Percentiles rank a stretch among this genome's conserved stretches.
phyloP scores from a whole-genome alignment of 2,329 filamentous ascomycete species.

The Sordariomycetes sp. region DNA sequence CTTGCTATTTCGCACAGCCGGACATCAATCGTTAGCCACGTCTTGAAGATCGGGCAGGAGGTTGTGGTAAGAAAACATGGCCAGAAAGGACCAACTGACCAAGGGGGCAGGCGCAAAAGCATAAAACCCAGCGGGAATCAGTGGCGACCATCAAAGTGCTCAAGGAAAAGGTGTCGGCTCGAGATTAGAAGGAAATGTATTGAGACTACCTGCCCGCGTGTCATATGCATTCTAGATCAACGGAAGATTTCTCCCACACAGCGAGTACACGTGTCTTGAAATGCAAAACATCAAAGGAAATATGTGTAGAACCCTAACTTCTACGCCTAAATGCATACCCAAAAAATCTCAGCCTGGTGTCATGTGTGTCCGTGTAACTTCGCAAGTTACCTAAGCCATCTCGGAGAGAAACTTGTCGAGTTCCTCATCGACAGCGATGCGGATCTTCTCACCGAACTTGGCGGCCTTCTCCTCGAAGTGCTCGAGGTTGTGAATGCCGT shows the following conservation, averaged over 20 bases:
- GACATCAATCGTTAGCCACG: no score
- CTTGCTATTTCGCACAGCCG: no score
- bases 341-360: not conserved
- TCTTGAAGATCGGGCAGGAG: no score
- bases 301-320: not conserved
- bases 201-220: no score
- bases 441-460: constrained; percentile 55
- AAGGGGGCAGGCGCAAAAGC: no score
- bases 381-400: constrained; percentile 24
- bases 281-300: not conserved
- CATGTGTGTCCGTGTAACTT: not conserved
- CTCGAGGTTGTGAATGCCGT: constrained; percentile 33
- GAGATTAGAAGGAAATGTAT: no score
- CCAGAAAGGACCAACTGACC: no score
- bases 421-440: constrained; percentile 52
- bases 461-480: constrained; percentile 45
- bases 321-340: constrained; percentile 1
- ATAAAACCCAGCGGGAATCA: no score
- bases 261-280: not conserved
- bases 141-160: no score
- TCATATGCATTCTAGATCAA: not conserved
- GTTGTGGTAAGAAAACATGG: no score
- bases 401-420: constrained; percentile 50
- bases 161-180: no score
- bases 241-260: not conserved